Percentiles rank a stretch among this genome's conserved stretches.
Conservation (phyloP, 495 filamentous ascomycete species). For the Penicillium pulvis region DNA sequence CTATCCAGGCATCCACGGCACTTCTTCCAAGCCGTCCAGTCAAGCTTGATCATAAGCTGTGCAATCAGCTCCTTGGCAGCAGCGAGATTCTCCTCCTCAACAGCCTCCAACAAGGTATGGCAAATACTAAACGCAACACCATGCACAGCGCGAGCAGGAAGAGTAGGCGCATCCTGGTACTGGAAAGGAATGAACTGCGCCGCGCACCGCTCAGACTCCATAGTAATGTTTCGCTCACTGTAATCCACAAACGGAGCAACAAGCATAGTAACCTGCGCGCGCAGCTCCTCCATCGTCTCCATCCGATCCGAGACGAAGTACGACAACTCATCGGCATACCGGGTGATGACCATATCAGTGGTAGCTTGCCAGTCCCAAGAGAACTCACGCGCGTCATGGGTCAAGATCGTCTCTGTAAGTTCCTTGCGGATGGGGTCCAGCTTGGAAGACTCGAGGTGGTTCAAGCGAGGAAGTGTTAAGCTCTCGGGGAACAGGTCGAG, state of each 20-base stretch:
- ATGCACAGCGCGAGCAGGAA: slow-evolving; percentile 46
- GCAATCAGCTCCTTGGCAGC: slow-evolving; percentile 33
- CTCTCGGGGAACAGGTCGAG: slow-evolving; percentile 51
- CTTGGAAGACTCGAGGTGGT: slow-evolving; percentile 33
- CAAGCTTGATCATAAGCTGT: slow-evolving; percentile 50
- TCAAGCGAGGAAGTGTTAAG: slow-evolving; percentile 49
- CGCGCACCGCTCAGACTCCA: slow-evolving; percentile 51
- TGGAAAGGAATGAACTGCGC: slow-evolving; percentile 46
- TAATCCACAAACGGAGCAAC: slow-evolving; percentile 56
- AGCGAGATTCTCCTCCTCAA: slow-evolving; percentile 26
- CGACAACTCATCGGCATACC: slow-evolving; percentile 56
- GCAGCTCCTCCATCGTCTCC: slow-evolving; percentile 33
- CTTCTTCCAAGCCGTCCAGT: slow-evolving; percentile 64
- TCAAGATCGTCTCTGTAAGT: slow-evolving; percentile 40
- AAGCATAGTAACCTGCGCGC: slow-evolving; percentile 46
- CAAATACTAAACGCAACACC: slow-evolving; percentile 54
- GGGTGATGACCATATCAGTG: slow-evolving; percentile 60
- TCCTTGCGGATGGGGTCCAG: slow-evolving; percentile 45
- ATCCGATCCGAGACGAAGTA: slow-evolving; percentile 46
- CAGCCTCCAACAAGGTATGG: slow-evolving; percentile 45
- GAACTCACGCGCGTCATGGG: slow-evolving; percentile 18
- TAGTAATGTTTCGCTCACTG: slow-evolving; percentile 31
- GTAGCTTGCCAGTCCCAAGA: slow-evolving; percentile 61
- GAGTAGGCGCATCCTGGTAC: slow-evolving; percentile 7
- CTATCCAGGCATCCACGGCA: slow-evolving; percentile 55